Conservation (phyloP, 441 rosid genomes). For the Syzygium syzygioides region DNA sequence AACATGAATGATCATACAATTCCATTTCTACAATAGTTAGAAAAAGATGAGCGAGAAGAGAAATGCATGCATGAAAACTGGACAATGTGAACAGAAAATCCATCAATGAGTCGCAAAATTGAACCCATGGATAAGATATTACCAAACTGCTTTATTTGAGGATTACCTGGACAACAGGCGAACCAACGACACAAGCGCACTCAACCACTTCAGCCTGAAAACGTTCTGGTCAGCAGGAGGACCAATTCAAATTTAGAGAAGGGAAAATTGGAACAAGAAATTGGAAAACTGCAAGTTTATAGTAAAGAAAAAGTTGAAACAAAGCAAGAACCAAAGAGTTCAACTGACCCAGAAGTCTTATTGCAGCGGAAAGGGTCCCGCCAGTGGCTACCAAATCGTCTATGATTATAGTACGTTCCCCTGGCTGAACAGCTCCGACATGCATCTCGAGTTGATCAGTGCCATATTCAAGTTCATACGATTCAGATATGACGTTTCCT, state of each 20-base stretch:
- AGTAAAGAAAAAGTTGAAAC: not conserved
- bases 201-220: slow-evolving; percentile 79
- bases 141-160: not conserved
- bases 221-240: slow-evolving; percentile 40
- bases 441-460: slow-evolving; percentile 89
- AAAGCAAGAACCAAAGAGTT: not conserved
- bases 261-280: not conserved
- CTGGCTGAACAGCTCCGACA: slow-evolving; percentile 61
- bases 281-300: not conserved
- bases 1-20: not conserved
- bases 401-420: slow-evolving; percentile 70
- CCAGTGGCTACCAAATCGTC: slow-evolving; percentile 97
- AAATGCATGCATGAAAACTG: not conserved
- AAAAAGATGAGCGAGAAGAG: not conserved
- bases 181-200: slow-evolving; percentile 89
- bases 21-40: not conserved
- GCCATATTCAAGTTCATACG: slow-evolving; percentile 83
- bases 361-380: slow-evolving; percentile 90
- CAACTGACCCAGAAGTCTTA: slow-evolving; percentile 59
- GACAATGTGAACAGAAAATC: not conserved
- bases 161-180: slow-evolving; percentile 70
- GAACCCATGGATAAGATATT: not conserved
- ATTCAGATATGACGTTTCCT: slow-evolving; percentile 78
- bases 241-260: not conserved
- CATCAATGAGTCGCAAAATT: not conserved